Evolutionary conservation across 345 rosid genomes (phyloP), one percentile per base, ranked within the genome.

Genomic region (Brassica cretica): DNA sequence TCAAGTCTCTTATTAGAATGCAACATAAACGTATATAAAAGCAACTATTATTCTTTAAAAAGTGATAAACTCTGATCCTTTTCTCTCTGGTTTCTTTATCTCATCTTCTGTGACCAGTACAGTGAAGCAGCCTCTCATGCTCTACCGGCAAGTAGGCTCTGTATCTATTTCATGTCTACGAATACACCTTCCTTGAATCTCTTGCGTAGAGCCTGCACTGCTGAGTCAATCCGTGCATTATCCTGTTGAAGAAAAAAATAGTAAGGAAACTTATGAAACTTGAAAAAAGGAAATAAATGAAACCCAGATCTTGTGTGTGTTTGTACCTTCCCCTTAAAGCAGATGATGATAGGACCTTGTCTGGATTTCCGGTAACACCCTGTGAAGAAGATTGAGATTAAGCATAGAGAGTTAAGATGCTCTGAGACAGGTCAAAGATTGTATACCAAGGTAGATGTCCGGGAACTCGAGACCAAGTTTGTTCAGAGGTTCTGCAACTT

Each of bases 401-500:
- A 76, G 35, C 85, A 58, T 37, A 64, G 21, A 27, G 76, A 29
- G 11, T 33, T 64, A 12, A n/a, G 64, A 64, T 37, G 44, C 63
- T 53, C 63, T 24, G 3, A 67, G 64, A 49, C 32, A 68, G 69
- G 33, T 61, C 65, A 68, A 62, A 68, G 66, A 53, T 44, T 58
- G 53, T 49, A 80, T 86, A 95, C 99, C 94, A 16, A 95, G 82
- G 67, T 81, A 85, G 39, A 95, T 84, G 75, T 95, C 99, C 6
- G 99, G 98, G 74, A 87, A 95, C 78, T 93, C 97, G n/a, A 91
- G 88, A 64, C 91, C 89, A 55, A 95, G 89, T 82, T 91, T 91
- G 24, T 92, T 84, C 33, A 95, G 82, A 73, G 96, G 93, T 74
- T 84, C 90, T 64, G 96, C 93, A 61, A 82, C 79, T 87, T 95